Evolutionary conservation across 495 filamentous ascomycete species (phyloP), one percentile per base, ranked within the genome.

Genomic region (Daldinia bambusicola): DNA sequence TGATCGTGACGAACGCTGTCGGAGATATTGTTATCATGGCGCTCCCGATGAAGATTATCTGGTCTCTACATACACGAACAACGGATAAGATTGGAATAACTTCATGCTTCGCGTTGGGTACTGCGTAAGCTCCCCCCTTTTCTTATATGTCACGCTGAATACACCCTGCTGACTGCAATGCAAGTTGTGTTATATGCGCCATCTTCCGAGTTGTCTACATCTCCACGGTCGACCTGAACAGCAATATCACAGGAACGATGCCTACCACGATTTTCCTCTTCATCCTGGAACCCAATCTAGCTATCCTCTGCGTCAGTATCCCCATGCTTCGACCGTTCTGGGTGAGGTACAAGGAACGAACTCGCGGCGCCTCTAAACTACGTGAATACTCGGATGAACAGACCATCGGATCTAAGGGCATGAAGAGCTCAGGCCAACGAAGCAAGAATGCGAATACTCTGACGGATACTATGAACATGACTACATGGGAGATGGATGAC

Each of bases 1-100:
- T 86, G 76, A 85, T 86, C 69, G 81, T 80, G 16, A 85, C 86
- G 77, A 86, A 88, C 61, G 84, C 86, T 34, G 51, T 83, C 5
- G 85, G 84, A 30, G 86, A 89, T 61, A 51, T 88, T 7, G 78
- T 79, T 2, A 87, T 88, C 34, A 65, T 89, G 18, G 67, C 84
- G 13, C 85, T 87, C 37, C 86, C 86, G 0, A 81, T 88, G 32
- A 79, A 79, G 0, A 85, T 82, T 2, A 68, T 88, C 38, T 75
- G 75, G 57, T 66, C 75, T 4, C 75, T 89, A 18, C 81, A 86
- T 8, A 74, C 88, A 55, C 80, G 83, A 6, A 74, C 62, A 45
- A 83, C 74, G 55, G 83, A 86, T 61, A 88, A 84, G 69, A 43
- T 84, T 40, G 80, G 79, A 2, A 64, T 87, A 26, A 80, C 81